These are phyloP conservation scores for Stropharia rugosoannulata DNA, from an alignment of 768 basidiomycete genomes.

Conservation along the genomic window DNA sequence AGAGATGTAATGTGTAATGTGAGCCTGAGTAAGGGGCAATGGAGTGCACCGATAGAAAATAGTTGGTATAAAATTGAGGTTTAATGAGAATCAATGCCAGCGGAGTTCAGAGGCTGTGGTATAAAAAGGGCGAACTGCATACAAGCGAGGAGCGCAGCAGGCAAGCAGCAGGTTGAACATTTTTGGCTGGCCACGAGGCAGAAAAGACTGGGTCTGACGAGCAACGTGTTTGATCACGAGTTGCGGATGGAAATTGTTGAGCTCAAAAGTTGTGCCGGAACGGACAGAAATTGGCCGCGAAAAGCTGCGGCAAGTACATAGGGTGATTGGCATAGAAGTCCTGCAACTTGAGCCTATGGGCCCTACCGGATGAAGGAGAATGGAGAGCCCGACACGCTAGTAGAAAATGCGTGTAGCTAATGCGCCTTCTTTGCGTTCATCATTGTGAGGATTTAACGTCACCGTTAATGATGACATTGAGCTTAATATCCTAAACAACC, in stretches of 20 bases:
- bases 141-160: constrained; percentile 8
- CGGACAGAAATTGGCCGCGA: constrained; percentile 14
- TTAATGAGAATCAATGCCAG: constrained; percentile 8
- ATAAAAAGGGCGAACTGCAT: constrained; percentile 20
- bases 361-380: background rate
- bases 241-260: constrained; percentile 7
- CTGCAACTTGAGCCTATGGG: background rate
- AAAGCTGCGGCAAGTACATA: constrained; percentile 5
- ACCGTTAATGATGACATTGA: too few relatives aligned
- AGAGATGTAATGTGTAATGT: background rate
- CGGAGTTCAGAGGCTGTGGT: constrained; percentile 14
- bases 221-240: constrained; percentile 24
- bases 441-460: too few relatives aligned
- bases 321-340: constrained; percentile 2
- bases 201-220: constrained; percentile 12
- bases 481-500: too few relatives aligned
- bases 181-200: constrained; percentile 26
- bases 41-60: background rate
- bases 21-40: background rate
- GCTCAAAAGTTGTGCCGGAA: constrained; percentile 19
- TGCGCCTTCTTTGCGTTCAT: too few relatives aligned
- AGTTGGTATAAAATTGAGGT: background rate
- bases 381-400: background rate
- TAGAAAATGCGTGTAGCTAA: too few relatives aligned
- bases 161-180: constrained; percentile 12